Base-by-base conservation (phyloP, 495 filamentous ascomycete genomes). In the Evansstolkia leycettana region DNA sequence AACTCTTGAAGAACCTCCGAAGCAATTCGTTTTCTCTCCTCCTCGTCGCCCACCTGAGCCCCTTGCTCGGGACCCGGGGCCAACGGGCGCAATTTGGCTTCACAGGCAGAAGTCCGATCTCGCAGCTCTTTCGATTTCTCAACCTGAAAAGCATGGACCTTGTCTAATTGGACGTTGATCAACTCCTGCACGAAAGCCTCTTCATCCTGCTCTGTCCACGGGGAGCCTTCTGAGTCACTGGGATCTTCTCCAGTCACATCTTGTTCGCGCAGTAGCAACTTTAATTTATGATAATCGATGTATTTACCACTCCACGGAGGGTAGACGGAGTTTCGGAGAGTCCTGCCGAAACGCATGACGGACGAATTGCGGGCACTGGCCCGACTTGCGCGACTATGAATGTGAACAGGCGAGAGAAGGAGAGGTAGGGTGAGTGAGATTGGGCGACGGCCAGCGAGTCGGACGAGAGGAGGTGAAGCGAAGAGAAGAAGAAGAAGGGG, bases 191-290 rank as follows among this genome's bases (percentile, higher is more conserved):
- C 88, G 57, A 98, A 98, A 8, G 67, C 68, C 40, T 80, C 80
- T 65, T 96, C 90, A 58, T 98, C 90, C n/a, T 86, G 77, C 40
- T 94, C 86, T 23, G 92, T 96, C 90, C 90, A 98, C 24, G 63
- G 51, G 28, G 60, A 47, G 24, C 61, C 55, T 5, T 74, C 71
- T 5, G 64, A 63, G 34, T 69, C 64, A 37, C 62, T 60, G 60
- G 64, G 47, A 38, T 67, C 62, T 38, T 80, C 75, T 28, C 42
- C 52, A 11, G 47, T 62, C 50, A 62, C 52, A 52, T 67, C 64
- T 48, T 60, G 45, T 47, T 98, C 90, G 18, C 83, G 76, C 28
- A 98, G 62, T 26, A 98, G 72, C 37, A 70, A 65, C 65, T 98
- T 96, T 31, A 98, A 75, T 66, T 88, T 93, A 41, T 68, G 61